Percentiles rank a stretch among this genome's conserved stretches.
Evolutionary conservation across 306 rosid genomes (phyloP).

Genomic region (Nissolia schottii): DNA sequence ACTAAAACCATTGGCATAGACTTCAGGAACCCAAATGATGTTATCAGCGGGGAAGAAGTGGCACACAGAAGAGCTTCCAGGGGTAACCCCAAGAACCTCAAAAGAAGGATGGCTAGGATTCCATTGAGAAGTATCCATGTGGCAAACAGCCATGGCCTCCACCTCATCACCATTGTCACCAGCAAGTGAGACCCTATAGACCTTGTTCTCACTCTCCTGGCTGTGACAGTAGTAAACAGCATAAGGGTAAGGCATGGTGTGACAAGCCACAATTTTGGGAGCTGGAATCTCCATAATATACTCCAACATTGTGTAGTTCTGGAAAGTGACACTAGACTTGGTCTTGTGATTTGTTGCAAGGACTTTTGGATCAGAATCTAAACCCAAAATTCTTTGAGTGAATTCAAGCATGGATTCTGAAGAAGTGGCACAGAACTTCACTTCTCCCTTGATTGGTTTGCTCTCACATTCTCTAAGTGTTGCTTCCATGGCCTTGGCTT

Average conservation of each 20-base stretch:
- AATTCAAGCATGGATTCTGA: constrained; percentile 72
- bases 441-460: constrained; percentile 60
- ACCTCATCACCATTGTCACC: constrained; percentile 67
- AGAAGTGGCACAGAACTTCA: constrained; percentile 69
- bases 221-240: constrained; percentile 64
- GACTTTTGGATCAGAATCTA: constrained; percentile 14
- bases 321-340: constrained; percentile 47
- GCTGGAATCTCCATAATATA: constrained; percentile 39
- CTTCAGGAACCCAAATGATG: constrained; percentile 48
- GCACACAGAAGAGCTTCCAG: constrained; percentile 64
- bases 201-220: constrained; percentile 48
- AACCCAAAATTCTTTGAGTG: constrained; percentile 33
- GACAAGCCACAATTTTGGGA: constrained; percentile 76
- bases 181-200: constrained; percentile 33
- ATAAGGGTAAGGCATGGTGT: constrained; percentile 77
- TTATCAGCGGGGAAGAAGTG: constrained; percentile 84
- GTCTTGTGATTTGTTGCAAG: constrained; percentile 45
- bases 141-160: constrained; percentile 68
- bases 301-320: constrained; percentile 59
- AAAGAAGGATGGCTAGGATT: constrained; percentile 57
- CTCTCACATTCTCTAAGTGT: constrained; percentile 59
- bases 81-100: constrained; percentile 43
- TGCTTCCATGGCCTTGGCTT: constrained; percentile 65
- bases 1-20: neutral
- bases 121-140: constrained; percentile 81